Evolutionary conservation across 495 filamentous ascomycete genomes (phyloP).

Genomic region (Penicillium dipodomyicola): DNA sequence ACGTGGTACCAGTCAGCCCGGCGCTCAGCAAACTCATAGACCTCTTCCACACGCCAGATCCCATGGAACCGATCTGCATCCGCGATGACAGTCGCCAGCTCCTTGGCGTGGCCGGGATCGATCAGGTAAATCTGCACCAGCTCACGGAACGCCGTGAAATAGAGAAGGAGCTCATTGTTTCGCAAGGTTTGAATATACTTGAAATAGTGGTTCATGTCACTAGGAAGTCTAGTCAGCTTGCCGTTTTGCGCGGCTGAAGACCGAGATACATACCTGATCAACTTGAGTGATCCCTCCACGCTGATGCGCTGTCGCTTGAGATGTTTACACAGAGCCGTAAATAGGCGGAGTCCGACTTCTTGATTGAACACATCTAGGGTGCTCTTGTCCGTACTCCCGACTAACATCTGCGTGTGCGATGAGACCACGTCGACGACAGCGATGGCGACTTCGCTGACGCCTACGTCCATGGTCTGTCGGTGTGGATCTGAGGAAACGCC

Average conservation of each 20-base stretch:
- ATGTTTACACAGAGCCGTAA: conserved; percentile 90
- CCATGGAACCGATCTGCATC: conserved; percentile 86
- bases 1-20: conserved; percentile 93
- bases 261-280: conserved; percentile 64
- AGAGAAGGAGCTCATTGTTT: conserved; percentile 78
- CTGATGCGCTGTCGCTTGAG: conserved; percentile 92
- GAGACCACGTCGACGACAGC: conserved; percentile 81
- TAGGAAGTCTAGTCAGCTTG: conserved; percentile 30
- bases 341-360: conserved; percentile 91
- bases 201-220: conserved; percentile 93
- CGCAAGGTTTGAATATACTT: conserved; percentile 75
- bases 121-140: conserved; percentile 95
- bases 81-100: conserved; percentile 91
- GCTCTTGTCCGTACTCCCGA: conserved; percentile 91
- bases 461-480: conserved; percentile 65
- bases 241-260: neutral
- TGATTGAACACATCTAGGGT: conserved; percentile 98
- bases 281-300: conserved; percentile 82
- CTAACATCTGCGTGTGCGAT: conserved; percentile 85
- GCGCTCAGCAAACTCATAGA: conserved; percentile 94
- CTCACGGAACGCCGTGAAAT: conserved; percentile 90
- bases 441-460: conserved; percentile 72
- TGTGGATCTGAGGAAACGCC: conserved; percentile 46
- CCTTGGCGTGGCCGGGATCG: conserved; percentile 81
- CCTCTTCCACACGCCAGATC: conserved; percentile 92